Conservation (phyloP, 176 grass and related monocot genomes). For the Avena eriantha region DNA sequence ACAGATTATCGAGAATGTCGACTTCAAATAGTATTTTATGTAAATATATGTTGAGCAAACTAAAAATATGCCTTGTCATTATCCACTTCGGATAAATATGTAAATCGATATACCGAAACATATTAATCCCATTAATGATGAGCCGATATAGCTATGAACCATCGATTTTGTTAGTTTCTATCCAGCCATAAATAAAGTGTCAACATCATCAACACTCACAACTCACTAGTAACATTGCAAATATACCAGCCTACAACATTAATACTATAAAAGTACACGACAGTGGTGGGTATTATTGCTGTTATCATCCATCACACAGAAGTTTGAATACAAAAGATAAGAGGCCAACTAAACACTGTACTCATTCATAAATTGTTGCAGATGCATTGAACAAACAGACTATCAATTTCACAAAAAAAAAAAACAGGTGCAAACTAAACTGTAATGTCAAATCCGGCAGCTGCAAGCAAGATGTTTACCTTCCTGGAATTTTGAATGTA, state of each 20-base stretch:
- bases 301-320: neutral
- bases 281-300: neutral
- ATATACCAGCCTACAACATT: neutral
- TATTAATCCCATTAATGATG: neutral
- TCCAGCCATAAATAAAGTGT: neutral
- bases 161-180: conserved; percentile 11
- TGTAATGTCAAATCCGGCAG: neutral
- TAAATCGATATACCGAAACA: neutral
- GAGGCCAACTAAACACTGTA: neutral
- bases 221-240: neutral
- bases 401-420: neutral
- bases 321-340: conserved; percentile 1
- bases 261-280: neutral
- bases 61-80: neutral
- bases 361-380: neutral
- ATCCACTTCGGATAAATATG: neutral
- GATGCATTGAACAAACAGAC: conserved; percentile 13
- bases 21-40: neutral
- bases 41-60: conserved; percentile 15
- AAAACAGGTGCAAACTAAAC: neutral
- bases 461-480: conserved; percentile 46
- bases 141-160: neutral
- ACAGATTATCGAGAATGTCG: neutral
- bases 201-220: neutral
- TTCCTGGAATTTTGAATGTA: conserved; percentile 96